Evolutionary conservation across 352 stramenopile genomes (phyloP).

Genomic region (Phytopythium ostracodes): DNA sequence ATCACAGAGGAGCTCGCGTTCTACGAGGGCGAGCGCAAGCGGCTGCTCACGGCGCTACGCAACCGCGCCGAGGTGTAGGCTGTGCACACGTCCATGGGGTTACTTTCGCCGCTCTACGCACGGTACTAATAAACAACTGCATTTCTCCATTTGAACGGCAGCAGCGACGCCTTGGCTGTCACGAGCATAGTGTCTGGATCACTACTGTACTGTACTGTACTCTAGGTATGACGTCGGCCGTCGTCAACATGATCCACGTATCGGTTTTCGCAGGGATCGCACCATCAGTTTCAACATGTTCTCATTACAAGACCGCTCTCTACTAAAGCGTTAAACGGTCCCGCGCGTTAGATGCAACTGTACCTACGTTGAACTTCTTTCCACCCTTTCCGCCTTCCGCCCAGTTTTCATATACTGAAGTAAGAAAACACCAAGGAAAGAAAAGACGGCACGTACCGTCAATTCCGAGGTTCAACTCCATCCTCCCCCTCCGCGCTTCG

Average conservation of each 20-base stretch:
- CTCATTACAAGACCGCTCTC: background rate
- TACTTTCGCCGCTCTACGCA: too few species aligned
- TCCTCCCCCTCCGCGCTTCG: background rate
- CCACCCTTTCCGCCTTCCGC: too few species aligned
- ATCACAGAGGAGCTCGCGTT: conserved; percentile 11
- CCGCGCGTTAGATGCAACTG: background rate
- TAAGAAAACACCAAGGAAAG: background rate
- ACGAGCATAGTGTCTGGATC: too few species aligned
- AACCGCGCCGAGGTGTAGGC: background rate
- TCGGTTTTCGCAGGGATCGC: background rate
- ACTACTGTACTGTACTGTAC: too few species aligned
- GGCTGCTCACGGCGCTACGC: conserved; percentile 7
- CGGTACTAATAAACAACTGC: too few species aligned
- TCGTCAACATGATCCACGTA: background rate
- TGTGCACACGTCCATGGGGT: too few species aligned
- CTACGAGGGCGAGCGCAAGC: conserved; percentile 14
- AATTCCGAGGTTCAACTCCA: background rate
- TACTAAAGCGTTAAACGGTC: conserved; percentile 5
- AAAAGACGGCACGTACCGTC: background rate
- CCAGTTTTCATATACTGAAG: background rate
- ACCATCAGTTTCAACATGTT: conserved; percentile 5
- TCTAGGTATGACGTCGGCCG: too few species aligned
- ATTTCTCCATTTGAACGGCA: background rate
- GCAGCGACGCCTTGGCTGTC: background rate
- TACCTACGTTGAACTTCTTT: background rate